phyloP scores from a whole-genome alignment of 805 yeast genomes.

The Candida sithepensis region DNA sequence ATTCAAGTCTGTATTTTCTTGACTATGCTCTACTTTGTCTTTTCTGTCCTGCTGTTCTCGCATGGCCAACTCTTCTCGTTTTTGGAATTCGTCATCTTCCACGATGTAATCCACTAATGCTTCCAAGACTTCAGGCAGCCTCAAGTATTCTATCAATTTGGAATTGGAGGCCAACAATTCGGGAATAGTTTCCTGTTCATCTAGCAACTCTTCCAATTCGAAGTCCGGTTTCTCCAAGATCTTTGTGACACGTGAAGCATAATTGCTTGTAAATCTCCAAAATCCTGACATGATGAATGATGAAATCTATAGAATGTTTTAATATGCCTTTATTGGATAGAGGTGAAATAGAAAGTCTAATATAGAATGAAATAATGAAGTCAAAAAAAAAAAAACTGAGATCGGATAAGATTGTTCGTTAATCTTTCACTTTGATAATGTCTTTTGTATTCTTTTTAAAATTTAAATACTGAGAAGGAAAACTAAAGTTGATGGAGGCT shows the following conservation, averaged over 20 bases:
- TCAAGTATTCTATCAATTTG: slow-evolving; percentile 71
- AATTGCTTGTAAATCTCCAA: slow-evolving; percentile 45
- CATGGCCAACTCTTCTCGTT: slow-evolving; percentile 21
- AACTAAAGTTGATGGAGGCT: not conserved
- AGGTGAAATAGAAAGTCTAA: too few relatives aligned
- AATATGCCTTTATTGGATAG: too few relatives aligned
- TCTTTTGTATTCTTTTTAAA: too few relatives aligned
- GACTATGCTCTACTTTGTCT: too few relatives aligned
- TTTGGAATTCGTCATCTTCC: slow-evolving; percentile 42
- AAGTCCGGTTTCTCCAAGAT: slow-evolving; percentile 46
- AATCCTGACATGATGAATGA: slow-evolving; percentile 31
- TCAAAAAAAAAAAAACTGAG: too few relatives aligned
- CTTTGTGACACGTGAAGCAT: slow-evolving; percentile 54
- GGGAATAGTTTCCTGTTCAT: slow-evolving; percentile 70
- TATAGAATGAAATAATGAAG: too few relatives aligned
- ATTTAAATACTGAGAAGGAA: too few relatives aligned
- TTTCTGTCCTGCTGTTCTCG: slow-evolving; percentile 5
- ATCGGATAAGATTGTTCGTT: too few relatives aligned
- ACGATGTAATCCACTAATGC: slow-evolving; percentile 67
- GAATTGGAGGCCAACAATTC: slow-evolving; percentile 71
- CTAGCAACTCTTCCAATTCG: slow-evolving; percentile 56
- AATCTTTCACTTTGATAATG: not conserved
- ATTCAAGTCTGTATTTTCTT: slow-evolving; percentile 2
- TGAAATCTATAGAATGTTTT: not conserved
- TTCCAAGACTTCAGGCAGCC: slow-evolving; percentile 71